Conservation (phyloP, 164 flowering plant genomes). For the Nelumbo lutea region DNA sequence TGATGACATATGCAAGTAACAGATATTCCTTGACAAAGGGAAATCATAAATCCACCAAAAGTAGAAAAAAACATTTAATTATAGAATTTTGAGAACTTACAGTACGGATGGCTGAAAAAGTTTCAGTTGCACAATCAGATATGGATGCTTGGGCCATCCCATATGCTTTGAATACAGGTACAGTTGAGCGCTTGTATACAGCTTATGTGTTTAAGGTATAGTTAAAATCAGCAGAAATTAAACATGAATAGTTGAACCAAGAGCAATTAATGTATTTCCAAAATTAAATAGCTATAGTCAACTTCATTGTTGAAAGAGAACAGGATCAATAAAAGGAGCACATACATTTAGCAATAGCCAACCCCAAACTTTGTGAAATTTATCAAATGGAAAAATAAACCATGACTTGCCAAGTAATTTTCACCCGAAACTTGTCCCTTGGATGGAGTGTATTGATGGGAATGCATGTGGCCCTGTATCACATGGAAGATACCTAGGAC, state of each 20-base stretch:
- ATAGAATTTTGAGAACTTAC: conserved; percentile 39
- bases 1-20: background rate
- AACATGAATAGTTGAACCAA: background rate
- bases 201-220: conserved; percentile 34
- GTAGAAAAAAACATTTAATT: background rate
- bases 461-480: too few relatives aligned
- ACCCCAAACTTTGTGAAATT: background rate
- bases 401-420: background rate
- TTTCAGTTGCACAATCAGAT: conserved; percentile 85
- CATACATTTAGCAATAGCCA: background rate
- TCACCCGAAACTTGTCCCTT: too few relatives aligned
- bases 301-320: background rate
- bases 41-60: conserved; percentile 4
- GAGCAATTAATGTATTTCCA: background rate
- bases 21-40: background rate
- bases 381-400: background rate
- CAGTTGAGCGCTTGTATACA: conserved; percentile 86
- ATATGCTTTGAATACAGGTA: conserved; percentile 86
- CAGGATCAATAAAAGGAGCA: background rate
- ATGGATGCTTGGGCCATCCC: conserved; percentile 83
- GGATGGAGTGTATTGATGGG: too few relatives aligned
- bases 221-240: conserved; percentile 15
- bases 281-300: background rate
- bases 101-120: conserved; percentile 94
- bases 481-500: too few relatives aligned